Evolutionary conservation across 176 grass and related monocot genomes (phyloP).

Genomic region (Canna indica): DNA sequence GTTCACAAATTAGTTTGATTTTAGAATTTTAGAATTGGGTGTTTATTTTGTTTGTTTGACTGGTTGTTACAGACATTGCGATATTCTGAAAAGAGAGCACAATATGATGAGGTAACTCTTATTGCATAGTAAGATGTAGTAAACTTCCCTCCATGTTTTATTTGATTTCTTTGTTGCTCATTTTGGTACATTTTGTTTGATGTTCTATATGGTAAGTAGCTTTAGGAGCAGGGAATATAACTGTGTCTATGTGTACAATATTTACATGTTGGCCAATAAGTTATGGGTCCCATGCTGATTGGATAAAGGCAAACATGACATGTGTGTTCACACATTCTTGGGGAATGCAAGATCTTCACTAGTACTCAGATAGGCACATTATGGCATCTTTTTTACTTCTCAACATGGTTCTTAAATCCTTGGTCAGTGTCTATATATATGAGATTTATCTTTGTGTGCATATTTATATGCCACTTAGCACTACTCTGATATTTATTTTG

Average conservation of each 20-base stretch:
- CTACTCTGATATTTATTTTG: too few relatives aligned
- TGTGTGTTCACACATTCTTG: too few relatives aligned
- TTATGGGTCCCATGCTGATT: too few relatives aligned
- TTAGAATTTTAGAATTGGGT: conserved; percentile 6
- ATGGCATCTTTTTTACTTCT: too few relatives aligned
- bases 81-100: conserved; percentile 61
- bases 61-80: conserved; percentile 52
- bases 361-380: too few relatives aligned
- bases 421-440: too few relatives aligned
- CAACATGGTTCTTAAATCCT: too few relatives aligned
- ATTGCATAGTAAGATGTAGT: neutral
- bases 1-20: conserved; percentile 20
- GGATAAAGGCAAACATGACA: too few relatives aligned
- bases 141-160: neutral
- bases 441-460: too few relatives aligned
- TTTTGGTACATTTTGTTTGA: conserved; percentile 24
- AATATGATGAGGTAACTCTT: conserved; percentile 71
- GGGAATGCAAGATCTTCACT: too few relatives aligned
- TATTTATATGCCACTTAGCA: too few relatives aligned
- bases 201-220: neutral
- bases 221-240: neutral
- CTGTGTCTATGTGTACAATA: neutral
- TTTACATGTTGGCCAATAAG: neutral
- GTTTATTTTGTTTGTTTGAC: conserved; percentile 27
- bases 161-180: neutral